Conservation (phyloP, 768 basidiomycete genomes). For the Psilocybe azurescens region DNA sequence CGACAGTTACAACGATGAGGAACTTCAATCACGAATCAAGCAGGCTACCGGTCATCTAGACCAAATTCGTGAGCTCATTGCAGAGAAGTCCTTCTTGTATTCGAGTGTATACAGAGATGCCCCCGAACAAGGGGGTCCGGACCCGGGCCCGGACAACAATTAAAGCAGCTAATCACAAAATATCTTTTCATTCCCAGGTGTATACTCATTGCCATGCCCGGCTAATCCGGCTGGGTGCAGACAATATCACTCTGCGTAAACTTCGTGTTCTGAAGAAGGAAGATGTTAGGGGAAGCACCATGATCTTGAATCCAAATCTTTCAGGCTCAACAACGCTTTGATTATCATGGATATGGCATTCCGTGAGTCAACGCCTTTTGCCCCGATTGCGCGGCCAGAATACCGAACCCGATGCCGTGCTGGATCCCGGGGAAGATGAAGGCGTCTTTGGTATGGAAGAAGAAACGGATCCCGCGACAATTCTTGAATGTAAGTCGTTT, state of each 20-base stretch:
- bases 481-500: conserved; percentile 14
- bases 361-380: background rate
- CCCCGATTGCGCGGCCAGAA: background rate
- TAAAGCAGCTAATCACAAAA: background rate
- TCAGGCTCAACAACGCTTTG: conserved; percentile 8
- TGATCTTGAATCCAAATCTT: conserved; percentile 16
- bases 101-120: conserved; percentile 6
- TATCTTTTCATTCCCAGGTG: background rate
- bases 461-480: background rate
- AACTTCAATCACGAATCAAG: background rate
- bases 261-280: background rate
- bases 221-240: background rate
- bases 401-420: background rate
- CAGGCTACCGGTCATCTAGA: background rate
- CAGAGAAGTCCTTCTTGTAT: conserved; percentile 18
- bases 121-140: background rate
- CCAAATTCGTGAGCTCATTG: conserved; percentile 10
- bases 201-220: conserved; percentile 3
- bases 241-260: background rate
- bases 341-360: conserved; percentile 22
- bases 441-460: background rate
- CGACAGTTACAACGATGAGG: background rate
- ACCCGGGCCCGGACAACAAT: background rate
- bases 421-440: background rate
- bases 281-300: conserved; percentile 20